A percentile compares a stretch with the other conserved stretches of the same genome.
phyloP scores from a whole-genome alignment of 768 basidiomycete species.

The Xerocomellus amylosporus region DNA sequence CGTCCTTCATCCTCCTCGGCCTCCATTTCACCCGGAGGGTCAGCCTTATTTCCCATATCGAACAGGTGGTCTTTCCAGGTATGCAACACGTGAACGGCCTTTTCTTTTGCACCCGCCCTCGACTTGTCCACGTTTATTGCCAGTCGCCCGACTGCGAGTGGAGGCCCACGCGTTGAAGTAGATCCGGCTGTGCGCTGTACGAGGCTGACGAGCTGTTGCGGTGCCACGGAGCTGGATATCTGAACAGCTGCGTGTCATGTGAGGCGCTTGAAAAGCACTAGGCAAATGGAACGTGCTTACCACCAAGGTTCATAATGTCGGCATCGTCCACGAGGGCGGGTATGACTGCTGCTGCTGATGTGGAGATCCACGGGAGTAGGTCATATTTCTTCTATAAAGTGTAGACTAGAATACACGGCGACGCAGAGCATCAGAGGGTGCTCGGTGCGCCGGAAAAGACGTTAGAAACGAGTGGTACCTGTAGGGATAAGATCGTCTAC shows the following conservation, averaged over 20 bases:
- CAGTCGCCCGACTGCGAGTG: conserved; percentile 76
- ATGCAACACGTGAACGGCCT: conserved; percentile 71
- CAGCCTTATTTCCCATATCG: conserved; percentile 63
- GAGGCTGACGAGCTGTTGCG: conserved; percentile 61
- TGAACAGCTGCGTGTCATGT: conserved; percentile 48
- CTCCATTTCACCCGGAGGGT: conserved; percentile 48
- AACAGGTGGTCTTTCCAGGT: conserved; percentile 77
- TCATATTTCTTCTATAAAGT: conserved; percentile 74
- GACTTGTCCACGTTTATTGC: conserved; percentile 54
- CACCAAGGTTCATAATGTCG: conserved; percentile 86
- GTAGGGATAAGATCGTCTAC: conserved; percentile 72
- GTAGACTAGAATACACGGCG: conserved; percentile 45
- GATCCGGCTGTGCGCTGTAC: conserved; percentile 43
- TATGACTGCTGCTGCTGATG: conserved; percentile 61
- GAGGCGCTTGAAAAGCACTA: not conserved
- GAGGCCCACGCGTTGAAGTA: conserved; percentile 35
- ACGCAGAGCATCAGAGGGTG: not conserved
- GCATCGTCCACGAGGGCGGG: conserved; percentile 74
- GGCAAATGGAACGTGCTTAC: conserved; percentile 38
- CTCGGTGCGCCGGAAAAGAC: not conserved
- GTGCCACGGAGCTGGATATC: conserved; percentile 40
- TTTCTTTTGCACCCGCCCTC: conserved; percentile 60
- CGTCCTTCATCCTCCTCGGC: conserved; percentile 15
- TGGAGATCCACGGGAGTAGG: conserved; percentile 68
- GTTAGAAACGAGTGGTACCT: conserved; percentile 27